Evolutionary conservation across 345 rosid species (phyloP).

Genomic region (Melaleuca quinquenervia): DNA sequence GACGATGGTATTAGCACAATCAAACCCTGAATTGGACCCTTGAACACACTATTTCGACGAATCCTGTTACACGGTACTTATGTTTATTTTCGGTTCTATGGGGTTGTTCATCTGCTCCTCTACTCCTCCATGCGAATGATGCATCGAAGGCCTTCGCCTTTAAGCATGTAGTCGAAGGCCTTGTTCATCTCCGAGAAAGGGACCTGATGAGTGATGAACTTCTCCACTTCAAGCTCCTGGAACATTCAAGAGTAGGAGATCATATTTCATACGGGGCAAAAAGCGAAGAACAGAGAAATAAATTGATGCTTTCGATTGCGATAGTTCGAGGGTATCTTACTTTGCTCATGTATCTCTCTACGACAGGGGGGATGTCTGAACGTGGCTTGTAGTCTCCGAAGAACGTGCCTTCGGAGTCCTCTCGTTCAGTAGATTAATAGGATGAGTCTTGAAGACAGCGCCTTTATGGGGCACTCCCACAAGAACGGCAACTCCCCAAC

Average conservation of each 20-base stretch:
- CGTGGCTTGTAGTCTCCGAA: constrained; percentile 34
- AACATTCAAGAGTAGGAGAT: background rate
- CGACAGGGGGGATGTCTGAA: constrained; percentile 26
- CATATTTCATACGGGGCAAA: background rate
- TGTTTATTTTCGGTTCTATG: background rate
- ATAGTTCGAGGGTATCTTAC: constrained; percentile 1
- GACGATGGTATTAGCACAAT: background rate
- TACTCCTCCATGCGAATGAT: constrained; percentile 26
- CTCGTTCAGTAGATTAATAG: constrained; percentile 21
- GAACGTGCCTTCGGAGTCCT: constrained; percentile 32
- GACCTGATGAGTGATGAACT: constrained; percentile 35
- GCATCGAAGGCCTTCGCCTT: constrained; percentile 34
- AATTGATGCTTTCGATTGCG: background rate
- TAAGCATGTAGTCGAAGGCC: constrained; percentile 42
- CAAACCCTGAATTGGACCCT: background rate
- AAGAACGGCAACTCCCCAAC: constrained; percentile 40
- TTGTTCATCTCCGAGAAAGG: constrained; percentile 42
- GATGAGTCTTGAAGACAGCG: constrained; percentile 30
- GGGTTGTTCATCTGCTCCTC: background rate
- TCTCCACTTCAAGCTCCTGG: constrained; percentile 38
- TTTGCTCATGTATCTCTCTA: constrained; percentile 25
- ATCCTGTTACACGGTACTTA: background rate
- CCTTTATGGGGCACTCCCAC: constrained; percentile 34
- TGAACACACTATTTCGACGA: background rate
- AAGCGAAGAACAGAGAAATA: background rate